Conservation (phyloP, 345 rosid genomes). For the Eucalyptus viminalis region DNA sequence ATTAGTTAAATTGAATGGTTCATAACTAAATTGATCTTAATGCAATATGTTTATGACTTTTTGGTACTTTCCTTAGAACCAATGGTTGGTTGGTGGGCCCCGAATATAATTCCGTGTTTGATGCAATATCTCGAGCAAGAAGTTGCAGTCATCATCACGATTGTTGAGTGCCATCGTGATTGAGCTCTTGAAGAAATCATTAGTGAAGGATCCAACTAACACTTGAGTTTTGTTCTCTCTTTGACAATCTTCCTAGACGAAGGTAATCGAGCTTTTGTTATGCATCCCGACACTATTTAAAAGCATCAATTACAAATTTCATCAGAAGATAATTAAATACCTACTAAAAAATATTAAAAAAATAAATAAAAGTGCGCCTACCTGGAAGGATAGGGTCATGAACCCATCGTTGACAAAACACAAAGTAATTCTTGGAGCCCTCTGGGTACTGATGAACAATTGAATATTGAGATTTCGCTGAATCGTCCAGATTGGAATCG, state of each 20-base stretch:
- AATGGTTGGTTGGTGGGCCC: not conserved
- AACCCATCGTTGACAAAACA: not conserved
- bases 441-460: not conserved
- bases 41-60: no score
- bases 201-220: not conserved
- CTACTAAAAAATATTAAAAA: not conserved
- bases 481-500: not conserved
- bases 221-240: not conserved
- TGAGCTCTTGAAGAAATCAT: not conserved
- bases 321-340: not conserved
- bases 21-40: no score
- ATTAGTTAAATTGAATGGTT: no score
- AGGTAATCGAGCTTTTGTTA: not conserved
- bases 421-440: not conserved
- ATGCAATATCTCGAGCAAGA: not conserved
- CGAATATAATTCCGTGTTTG: not conserved
- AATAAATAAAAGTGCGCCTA: not conserved
- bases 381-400: not conserved
- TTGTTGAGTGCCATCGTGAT: not conserved
- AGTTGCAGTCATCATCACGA: not conserved
- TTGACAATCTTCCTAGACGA: not conserved
- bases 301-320: not conserved
- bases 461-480: not conserved
- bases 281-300: not conserved
- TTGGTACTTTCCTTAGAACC: no score